Evolutionary conservation across 1,284 basidiomycete species (phyloP).

Genomic region (Vanrija sp.): DNA sequence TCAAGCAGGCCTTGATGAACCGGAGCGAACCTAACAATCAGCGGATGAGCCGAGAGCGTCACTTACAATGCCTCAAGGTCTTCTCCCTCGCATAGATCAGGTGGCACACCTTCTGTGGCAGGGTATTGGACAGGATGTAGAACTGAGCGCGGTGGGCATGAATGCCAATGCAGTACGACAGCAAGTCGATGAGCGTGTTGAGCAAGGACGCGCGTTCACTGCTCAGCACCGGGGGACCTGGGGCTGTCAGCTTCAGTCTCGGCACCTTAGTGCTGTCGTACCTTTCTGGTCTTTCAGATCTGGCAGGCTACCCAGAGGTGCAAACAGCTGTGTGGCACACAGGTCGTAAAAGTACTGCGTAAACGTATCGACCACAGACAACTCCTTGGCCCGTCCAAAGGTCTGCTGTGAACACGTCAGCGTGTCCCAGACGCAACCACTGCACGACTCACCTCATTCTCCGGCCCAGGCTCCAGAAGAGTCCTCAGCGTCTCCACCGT

Average conservation of each 20-base stretch:
- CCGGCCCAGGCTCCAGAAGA: conserved; percentile 64
- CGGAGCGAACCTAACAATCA: conserved; percentile 69
- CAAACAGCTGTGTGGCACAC: conserved; percentile 69
- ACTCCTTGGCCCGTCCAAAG: conserved; percentile 11
- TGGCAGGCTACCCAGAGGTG: conserved; percentile 71
- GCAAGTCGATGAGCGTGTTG: conserved; percentile 79
- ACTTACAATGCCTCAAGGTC: conserved; percentile 76
- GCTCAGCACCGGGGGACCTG: not conserved
- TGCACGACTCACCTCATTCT: conserved; percentile 46
- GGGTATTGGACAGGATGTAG: conserved; percentile 74
- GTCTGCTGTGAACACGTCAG: conserved; percentile 5
- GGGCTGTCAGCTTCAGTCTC: not conserved
- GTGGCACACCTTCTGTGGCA: conserved; percentile 69
- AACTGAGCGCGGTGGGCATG: conserved; percentile 89
- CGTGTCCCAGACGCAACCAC: not conserved
- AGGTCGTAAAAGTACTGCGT: conserved; percentile 84
- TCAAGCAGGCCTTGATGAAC: conserved; percentile 82
- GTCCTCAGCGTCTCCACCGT: conserved; percentile 84
- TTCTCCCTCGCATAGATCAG: conserved; percentile 81
- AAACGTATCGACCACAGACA: conserved; percentile 67
- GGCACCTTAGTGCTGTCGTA: not conserved
- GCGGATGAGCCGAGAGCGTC: not conserved
- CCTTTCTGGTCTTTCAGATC: conserved; percentile 47
- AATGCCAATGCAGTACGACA: conserved; percentile 81
- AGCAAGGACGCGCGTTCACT: conserved; percentile 59